Evolutionary conservation across 139 green algal genomes (phyloP).

Genomic region (Micractinium sp.): DNA sequence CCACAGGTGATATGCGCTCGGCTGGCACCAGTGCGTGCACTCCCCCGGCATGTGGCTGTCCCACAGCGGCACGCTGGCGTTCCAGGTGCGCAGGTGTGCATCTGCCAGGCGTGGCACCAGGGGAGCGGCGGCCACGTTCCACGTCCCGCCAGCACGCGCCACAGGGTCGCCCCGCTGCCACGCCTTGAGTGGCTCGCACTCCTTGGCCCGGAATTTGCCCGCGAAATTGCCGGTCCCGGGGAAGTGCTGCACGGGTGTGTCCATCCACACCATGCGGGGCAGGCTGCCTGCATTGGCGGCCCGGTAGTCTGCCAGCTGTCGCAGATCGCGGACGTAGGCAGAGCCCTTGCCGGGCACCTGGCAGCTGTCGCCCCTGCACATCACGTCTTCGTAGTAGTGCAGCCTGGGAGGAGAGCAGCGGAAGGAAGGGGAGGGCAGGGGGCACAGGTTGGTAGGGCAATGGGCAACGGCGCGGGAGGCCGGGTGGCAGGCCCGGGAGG

Average conservation of each 20-base stretch:
- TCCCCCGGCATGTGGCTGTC: slow-evolving; percentile 28
- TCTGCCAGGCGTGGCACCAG: slow-evolving; percentile 25
- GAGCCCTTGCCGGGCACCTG: background rate
- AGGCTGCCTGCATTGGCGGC: background rate
- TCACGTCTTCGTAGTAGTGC: slow-evolving; percentile 5
- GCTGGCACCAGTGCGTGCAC: slow-evolving; percentile 47
- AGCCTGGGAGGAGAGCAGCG: background rate
- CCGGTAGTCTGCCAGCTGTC: background rate
- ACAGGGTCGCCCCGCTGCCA: background rate
- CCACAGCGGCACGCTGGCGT: slow-evolving; percentile 38
- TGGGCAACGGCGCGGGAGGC: too few relatives aligned
- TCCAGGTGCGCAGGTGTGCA: slow-evolving; percentile 44
- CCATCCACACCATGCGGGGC: slow-evolving; percentile 34
- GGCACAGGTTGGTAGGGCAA: too few relatives aligned
- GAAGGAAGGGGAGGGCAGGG: background rate
- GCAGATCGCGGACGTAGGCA: background rate
- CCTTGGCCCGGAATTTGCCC: background rate
- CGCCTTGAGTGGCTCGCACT: background rate
- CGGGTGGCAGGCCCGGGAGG: too few relatives aligned
- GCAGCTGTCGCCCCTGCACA: background rate
- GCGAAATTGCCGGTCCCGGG: background rate
- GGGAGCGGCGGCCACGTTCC: slow-evolving; percentile 31
- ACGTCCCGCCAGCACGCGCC: slow-evolving; percentile 13
- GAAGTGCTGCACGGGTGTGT: slow-evolving; percentile 29
- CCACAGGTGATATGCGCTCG: slow-evolving; percentile 47